Percentiles rank a stretch among this genome's conserved stretches.
Conservation (phyloP, 1,284 basidiomycete genomes). For the Peniophora sp. region DNA sequence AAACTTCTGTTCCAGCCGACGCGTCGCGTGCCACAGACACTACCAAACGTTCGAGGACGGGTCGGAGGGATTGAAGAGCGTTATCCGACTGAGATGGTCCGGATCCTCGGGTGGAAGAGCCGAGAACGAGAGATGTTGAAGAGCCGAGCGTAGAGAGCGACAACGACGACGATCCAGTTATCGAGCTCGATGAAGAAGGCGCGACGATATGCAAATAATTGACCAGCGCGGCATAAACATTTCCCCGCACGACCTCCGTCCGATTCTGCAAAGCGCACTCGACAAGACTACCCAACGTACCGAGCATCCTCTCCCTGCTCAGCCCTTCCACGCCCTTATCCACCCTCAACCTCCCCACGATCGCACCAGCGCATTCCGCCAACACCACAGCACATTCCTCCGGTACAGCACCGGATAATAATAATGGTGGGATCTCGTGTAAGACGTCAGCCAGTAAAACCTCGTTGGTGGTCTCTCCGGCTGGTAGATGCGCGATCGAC, state of each 20-base stretch:
- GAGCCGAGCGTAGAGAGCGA: conserved; percentile 23
- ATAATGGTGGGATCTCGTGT: conserved; percentile 60
- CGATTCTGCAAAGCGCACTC: conserved; percentile 75
- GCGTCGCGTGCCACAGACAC: conserved; percentile 82
- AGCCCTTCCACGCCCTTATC: conserved; percentile 45
- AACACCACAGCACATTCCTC: conserved; percentile 74
- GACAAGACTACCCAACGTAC: conserved; percentile 71
- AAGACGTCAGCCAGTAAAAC: conserved; percentile 80
- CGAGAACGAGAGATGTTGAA: neutral
- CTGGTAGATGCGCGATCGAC: conserved; percentile 68
- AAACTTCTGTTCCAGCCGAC: conserved; percentile 90
- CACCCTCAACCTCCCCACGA: conserved; percentile 77
- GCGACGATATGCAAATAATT: conserved; percentile 77
- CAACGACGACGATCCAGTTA: conserved; percentile 13
- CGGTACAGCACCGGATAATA: conserved; percentile 54
- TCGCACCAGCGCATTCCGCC: conserved; percentile 74
- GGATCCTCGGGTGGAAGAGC: no score
- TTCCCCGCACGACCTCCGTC: conserved; percentile 89
- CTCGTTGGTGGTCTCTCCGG: conserved; percentile 63
- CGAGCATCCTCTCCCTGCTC: conserved; percentile 73
- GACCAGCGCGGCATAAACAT: conserved; percentile 87
- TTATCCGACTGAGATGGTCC: neutral
- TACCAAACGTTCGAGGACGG: conserved; percentile 68
- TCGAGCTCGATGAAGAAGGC: conserved; percentile 9
- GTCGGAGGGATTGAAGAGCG: conserved; percentile 41